Conservation (phyloP, 768 basidiomycete species). For the Xerocomus spinulosus region DNA sequence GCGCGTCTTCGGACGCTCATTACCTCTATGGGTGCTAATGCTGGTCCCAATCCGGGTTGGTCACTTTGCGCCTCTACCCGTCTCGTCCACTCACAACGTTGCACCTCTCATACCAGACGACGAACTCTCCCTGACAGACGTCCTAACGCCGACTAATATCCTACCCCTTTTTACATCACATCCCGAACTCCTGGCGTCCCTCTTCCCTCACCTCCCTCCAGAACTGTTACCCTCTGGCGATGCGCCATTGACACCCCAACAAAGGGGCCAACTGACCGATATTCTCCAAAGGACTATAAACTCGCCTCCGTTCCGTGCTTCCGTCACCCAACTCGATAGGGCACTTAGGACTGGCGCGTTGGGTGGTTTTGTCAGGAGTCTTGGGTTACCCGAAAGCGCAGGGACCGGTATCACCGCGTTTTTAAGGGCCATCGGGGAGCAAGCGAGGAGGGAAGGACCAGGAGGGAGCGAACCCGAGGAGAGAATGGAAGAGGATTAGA, state of each 20-base stretch:
- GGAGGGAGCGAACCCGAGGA: constrained; percentile 34
- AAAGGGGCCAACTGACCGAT: constrained; percentile 35
- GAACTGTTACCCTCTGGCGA: constrained; percentile 69
- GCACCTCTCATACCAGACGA: constrained; percentile 18
- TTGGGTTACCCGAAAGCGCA: constrained; percentile 84
- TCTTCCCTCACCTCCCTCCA: constrained; percentile 80
- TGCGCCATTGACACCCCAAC: constrained; percentile 22
- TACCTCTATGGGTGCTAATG: constrained; percentile 38
- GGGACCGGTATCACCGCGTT: constrained; percentile 76
- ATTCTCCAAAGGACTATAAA: constrained; percentile 70
- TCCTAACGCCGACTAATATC: constrained; percentile 71
- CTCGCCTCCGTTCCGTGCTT: constrained; percentile 78
- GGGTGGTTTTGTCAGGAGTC: constrained; percentile 64
- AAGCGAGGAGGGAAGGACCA: constrained; percentile 50
- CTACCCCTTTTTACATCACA: constrained; percentile 65
- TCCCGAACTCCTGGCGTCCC: constrained; percentile 60
- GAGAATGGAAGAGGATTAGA: constrained; percentile 77
- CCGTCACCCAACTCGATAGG: constrained; percentile 77
- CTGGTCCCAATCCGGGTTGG: constrained; percentile 16
- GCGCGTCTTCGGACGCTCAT: constrained; percentile 56
- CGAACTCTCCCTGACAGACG: constrained; percentile 67
- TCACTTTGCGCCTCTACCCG: background rate
- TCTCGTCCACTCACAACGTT: constrained; percentile 1
- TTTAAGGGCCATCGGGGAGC: constrained; percentile 72
- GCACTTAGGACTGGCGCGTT: constrained; percentile 79